These are phyloP conservation scores for Coniochaeta prunicola DNA, from an alignment of 2,329 filamentous ascomycete species.

Conservation along the genomic window DNA sequence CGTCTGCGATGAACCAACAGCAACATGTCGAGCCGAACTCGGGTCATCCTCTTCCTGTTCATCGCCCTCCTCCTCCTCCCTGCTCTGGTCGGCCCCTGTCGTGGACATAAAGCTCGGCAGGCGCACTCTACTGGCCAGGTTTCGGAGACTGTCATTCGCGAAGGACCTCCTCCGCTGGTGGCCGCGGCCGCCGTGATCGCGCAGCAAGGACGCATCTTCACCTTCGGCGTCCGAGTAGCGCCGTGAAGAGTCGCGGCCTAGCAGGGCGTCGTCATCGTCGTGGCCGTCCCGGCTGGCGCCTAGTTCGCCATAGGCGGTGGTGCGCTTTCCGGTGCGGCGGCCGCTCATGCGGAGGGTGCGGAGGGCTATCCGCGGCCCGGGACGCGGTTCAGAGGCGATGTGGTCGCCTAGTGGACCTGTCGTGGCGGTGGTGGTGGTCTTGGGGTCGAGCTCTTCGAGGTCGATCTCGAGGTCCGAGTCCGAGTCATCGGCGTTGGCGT, in stretches of 20 bases:
- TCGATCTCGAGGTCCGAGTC: slow-evolving; percentile 75
- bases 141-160: slow-evolving; percentile 32
- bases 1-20: slow-evolving; percentile 66
- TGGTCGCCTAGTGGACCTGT: slow-evolving; percentile 22
- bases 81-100: slow-evolving; percentile 19
- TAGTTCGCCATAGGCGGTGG: slow-evolving; percentile 54
- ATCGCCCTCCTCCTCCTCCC: slow-evolving; percentile 41
- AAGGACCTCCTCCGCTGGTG: slow-evolving; percentile 15
- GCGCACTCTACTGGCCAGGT: slow-evolving; percentile 43
- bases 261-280: slow-evolving; percentile 64
- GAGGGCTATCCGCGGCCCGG: slow-evolving; percentile 59
- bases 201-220: slow-evolving; percentile 69
- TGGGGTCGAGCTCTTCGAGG: slow-evolving; percentile 71
- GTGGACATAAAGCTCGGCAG: slow-evolving; percentile 61
- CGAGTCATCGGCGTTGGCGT: slow-evolving; percentile 56
- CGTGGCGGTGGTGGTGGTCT: slow-evolving; percentile 24
- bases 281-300: slow-evolving; percentile 47
- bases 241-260: slow-evolving; percentile 51
- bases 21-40: slow-evolving; percentile 64
- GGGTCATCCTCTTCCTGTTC: slow-evolving; percentile 52
- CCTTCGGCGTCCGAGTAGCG: slow-evolving; percentile 54
- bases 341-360: slow-evolving; percentile 63
- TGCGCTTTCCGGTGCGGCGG: slow-evolving; percentile 47
- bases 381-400: slow-evolving; percentile 22
- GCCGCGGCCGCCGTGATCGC: slow-evolving; percentile 25